A percentile compares a stretch with the other conserved stretches of the same genome.
Conservation (phyloP, 805 yeast genomes). For the Saccharomycopsis schoenii region DNA sequence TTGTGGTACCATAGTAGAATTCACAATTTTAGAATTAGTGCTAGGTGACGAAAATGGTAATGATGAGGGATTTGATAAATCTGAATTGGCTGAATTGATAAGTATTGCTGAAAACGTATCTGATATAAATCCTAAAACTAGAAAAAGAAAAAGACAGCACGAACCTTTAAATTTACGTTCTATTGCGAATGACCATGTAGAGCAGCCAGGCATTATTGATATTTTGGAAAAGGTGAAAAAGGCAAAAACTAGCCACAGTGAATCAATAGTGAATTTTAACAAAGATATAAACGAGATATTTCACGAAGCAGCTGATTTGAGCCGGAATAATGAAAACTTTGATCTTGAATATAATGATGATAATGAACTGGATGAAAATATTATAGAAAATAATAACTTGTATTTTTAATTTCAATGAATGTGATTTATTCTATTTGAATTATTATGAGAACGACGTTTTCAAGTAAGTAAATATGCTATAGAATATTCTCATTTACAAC, state of each 20-base stretch:
- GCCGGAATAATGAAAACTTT: neutral
- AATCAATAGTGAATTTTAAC: slow-evolving; percentile 20
- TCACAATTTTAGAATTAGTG: slow-evolving; percentile 12
- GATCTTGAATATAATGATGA: neutral
- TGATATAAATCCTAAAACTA: neutral
- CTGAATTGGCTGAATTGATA: slow-evolving; percentile 14
- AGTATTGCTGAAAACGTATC: slow-evolving; percentile 7
- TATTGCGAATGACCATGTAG: neutral
- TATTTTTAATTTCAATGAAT: neutral
- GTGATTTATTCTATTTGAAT: too few relatives aligned
- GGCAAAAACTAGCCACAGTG: slow-evolving; percentile 21
- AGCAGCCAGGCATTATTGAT: slow-evolving; percentile 1
- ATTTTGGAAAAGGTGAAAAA: slow-evolving; percentile 18
- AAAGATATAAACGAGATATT: slow-evolving; percentile 24
- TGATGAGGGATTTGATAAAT: slow-evolving; percentile 4
- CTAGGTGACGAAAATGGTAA: slow-evolving; percentile 15
- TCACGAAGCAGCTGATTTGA: slow-evolving; percentile 7
- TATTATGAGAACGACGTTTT: too few relatives aligned
- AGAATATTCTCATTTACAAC: too few relatives aligned
- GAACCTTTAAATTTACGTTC: neutral
- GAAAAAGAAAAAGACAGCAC: slow-evolving; percentile 3
- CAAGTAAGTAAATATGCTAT: too few relatives aligned
- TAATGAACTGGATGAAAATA: neutral
- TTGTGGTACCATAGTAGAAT: slow-evolving; percentile 16
- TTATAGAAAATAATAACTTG: neutral